Evolutionary conservation across 1,284 basidiomycete species (phyloP).

Genomic region (Pulveroboletus sp.): DNA sequence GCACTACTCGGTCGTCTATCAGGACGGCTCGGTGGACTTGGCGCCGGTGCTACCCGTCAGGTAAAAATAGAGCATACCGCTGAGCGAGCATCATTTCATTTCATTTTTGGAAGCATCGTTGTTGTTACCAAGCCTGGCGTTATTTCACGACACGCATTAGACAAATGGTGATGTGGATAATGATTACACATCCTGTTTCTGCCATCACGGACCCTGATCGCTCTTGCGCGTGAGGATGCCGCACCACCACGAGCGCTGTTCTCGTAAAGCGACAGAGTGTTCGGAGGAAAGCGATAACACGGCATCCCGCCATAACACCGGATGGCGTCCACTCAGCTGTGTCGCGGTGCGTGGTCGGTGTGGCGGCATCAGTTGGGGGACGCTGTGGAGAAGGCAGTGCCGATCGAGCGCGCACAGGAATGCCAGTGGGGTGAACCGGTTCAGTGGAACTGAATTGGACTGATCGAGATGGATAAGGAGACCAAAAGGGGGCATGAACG

Average conservation of each 20-base stretch:
- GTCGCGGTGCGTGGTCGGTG: neutral
- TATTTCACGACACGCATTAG: slow-evolving; percentile 4
- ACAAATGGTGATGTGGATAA: slow-evolving; percentile 6
- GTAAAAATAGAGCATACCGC: slow-evolving; percentile 8
- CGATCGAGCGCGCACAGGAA: slow-evolving; percentile 10
- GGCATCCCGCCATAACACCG: slow-evolving; percentile 27
- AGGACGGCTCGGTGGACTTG: neutral
- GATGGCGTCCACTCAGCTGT: slow-evolving; percentile 8
- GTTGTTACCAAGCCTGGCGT: slow-evolving; percentile 2
- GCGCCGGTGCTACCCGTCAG: neutral
- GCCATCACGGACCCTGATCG: slow-evolving; percentile 23
- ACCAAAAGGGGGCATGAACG: slow-evolving; percentile 17
- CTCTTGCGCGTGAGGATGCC: slow-evolving; percentile 16
- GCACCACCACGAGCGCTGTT: slow-evolving; percentile 11
- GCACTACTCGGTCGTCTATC: neutral
- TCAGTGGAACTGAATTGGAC: slow-evolving; percentile 16
- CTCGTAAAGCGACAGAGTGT: slow-evolving; percentile 13
- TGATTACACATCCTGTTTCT: slow-evolving; percentile 4
- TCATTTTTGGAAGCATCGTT: slow-evolving; percentile 1
- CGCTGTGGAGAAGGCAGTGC: slow-evolving; percentile 24
- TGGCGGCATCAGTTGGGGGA: neutral
- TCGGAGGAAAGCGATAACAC: slow-evolving; percentile 9
- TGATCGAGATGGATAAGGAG: slow-evolving; percentile 33
- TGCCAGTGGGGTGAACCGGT: slow-evolving; percentile 12
- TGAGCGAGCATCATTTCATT: slow-evolving; percentile 15